Percentiles rank a stretch among this genome's conserved stretches.
Evolutionary conservation across 768 basidiomycete species (phyloP).

Genomic region (Sarcodon aspratus): DNA sequence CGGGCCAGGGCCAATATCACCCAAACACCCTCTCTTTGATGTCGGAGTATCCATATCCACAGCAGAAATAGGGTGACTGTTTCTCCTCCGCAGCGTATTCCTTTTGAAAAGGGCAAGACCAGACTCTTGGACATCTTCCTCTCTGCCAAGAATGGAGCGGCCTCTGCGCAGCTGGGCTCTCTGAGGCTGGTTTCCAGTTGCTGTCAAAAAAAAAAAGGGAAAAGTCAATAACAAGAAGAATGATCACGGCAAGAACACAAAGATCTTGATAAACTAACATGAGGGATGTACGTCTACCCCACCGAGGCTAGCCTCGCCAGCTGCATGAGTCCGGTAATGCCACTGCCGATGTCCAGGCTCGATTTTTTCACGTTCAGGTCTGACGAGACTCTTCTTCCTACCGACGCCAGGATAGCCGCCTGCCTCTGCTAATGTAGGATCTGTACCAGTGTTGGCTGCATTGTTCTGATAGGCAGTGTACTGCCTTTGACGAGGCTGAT

Average conservation of each 20-base stretch:
- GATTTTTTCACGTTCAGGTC: constrained; percentile 92
- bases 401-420: constrained; percentile 38
- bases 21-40: constrained; percentile 45
- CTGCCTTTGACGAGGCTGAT: constrained; percentile 38
- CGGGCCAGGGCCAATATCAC: constrained; percentile 75
- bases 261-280: constrained; percentile 26
- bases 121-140: constrained; percentile 85
- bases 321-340: constrained; percentile 87
- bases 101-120: constrained; percentile 90
- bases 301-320: constrained; percentile 64
- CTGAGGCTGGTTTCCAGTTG: constrained; percentile 73
- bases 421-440: constrained; percentile 27
- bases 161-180: constrained; percentile 60
- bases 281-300: constrained; percentile 71
- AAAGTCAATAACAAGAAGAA: constrained; percentile 1
- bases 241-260: neutral
- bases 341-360: constrained; percentile 90
- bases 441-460: constrained; percentile 25
- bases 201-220: constrained; percentile 21
- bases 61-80: constrained; percentile 32
- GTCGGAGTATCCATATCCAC: constrained; percentile 22
- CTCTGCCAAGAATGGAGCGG: constrained; percentile 79
- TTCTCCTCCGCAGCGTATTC: constrained; percentile 63
- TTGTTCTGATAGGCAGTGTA: constrained; percentile 33
- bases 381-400: constrained; percentile 87